Percentiles rank a stretch among this genome's conserved stretches.
Evolutionary conservation across 805 yeast species (phyloP).

Genomic region (Isabelozyma rhagii): DNA sequence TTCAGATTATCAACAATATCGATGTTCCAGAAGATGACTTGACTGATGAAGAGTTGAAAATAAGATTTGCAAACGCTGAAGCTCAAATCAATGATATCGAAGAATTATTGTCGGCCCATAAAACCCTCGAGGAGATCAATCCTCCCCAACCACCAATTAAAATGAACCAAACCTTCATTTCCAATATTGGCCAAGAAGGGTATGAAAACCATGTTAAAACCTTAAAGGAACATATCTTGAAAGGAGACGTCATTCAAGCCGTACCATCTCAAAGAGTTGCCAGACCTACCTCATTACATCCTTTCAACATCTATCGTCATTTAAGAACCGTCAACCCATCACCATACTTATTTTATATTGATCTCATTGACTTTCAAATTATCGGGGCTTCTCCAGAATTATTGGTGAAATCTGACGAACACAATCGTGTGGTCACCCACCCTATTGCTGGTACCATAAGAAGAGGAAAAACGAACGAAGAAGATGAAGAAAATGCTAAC

Average conservation of each 20-base stretch:
- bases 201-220: conserved; percentile 77
- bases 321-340: conserved; percentile 95
- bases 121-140: conserved; percentile 44
- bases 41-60: conserved; percentile 22
- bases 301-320: conserved; percentile 94
- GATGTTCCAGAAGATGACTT: conserved; percentile 38
- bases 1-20: conserved; percentile 84
- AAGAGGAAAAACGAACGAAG: conserved; percentile 88
- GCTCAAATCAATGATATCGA: conserved; percentile 58
- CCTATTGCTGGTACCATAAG: conserved; percentile 97
- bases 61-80: conserved; percentile 54
- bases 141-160: conserved; percentile 78
- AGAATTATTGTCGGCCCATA: conserved; percentile 41
- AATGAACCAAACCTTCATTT: conserved; percentile 65
- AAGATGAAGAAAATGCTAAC: conserved; percentile 81
- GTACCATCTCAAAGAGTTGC: conserved; percentile 98
- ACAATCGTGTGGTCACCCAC: conserved; percentile 81
- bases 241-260: conserved; percentile 95
- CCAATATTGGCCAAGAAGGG: conserved; percentile 92
- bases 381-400: conserved; percentile 98
- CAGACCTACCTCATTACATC: conserved; percentile 91
- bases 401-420: conserved; percentile 73
- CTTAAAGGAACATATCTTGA: conserved; percentile 75
- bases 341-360: conserved; percentile 93
- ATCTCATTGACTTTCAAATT: conserved; percentile 85